Base-by-base conservation (phyloP, 2,329 filamentous ascomycete genomes). In the Xylariaceae sp. region DNA sequence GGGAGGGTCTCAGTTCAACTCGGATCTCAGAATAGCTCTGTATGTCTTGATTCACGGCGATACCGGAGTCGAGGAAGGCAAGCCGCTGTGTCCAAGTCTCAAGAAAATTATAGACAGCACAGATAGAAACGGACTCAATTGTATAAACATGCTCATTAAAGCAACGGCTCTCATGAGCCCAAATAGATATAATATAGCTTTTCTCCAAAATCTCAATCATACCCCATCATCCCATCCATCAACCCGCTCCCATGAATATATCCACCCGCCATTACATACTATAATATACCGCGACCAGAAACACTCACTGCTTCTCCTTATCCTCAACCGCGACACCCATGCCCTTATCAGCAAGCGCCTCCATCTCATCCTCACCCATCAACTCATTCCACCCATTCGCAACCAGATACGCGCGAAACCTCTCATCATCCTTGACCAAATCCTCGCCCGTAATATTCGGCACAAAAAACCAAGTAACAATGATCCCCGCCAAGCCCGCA, bases 401-500 rank as follows among this genome's bases (percentile, higher is more conserved):
- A 8, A 58, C 56, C 5, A 61, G 59, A 39, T 61, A 61, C 1
- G 44, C 59, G 6, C 56, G 23, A 39, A 61, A 58, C 47, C 58
- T 58, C n/a, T 61, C 59, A 13, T 61, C 59, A 30, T 49, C 18
- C 45, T 61, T 58, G 17, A 55, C 23, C 8, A 61, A 48, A 48
- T 61, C 59, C 13, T 61, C 55, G 7, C 59, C 52, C n/a, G 2
- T 61, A 18, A 61, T 52, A 10, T 61, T 58, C 0, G 59, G 59
- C 13, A 61, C 18, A 47, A 61, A 61, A 52, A 61, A 61, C 55
- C 55, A 61, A 1, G 59, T 61, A 10, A 61, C 42, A 11, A 61
- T n/a, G 10, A 61, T 53, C 9, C 59, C 59, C 11, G 55, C 35
- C 4, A 61, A 8, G 4, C 59, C 59, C 11, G 59, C 59, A n/a